phyloP scores from a whole-genome alignment of 805 yeast species.

The Teunomyces atbi region DNA sequence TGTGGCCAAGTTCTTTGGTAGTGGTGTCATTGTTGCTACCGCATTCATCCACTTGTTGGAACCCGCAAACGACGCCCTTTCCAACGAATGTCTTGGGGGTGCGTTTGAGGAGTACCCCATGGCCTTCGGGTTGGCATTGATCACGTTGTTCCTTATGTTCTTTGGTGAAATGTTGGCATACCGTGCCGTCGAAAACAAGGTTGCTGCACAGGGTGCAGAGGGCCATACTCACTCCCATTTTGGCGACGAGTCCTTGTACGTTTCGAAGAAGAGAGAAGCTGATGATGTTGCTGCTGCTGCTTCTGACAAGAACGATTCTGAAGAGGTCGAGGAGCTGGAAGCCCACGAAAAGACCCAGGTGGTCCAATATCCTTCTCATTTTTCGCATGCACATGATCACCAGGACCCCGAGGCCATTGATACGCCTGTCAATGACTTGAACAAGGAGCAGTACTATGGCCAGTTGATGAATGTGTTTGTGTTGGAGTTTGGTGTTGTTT shows the following conservation, averaged over 20 bases:
- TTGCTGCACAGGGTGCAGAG: conserved; percentile 16
- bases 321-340: conserved; percentile 14
- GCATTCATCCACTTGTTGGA: conserved; percentile 72
- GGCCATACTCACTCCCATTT: conserved; percentile 50
- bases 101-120: conserved; percentile 52
- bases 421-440: conserved; percentile 32
- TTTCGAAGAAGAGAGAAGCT: conserved; percentile 20
- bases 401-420: conserved; percentile 44
- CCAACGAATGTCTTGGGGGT: conserved; percentile 61
- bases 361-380: conserved; percentile 39
- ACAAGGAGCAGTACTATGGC: conserved; percentile 50
- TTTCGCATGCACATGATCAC: conserved; percentile 40
- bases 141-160: conserved; percentile 52
- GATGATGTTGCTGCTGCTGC: too few relatives aligned
- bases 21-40: conserved; percentile 81
- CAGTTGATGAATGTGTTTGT: conserved; percentile 58
- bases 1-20: conserved; percentile 72
- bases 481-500: conserved; percentile 75
- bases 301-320: conserved; percentile 14
- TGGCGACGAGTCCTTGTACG: conserved; percentile 40
- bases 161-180: conserved; percentile 51
- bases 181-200: conserved; percentile 41
- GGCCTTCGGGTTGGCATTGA: conserved; percentile 53
- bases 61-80: conserved; percentile 63
- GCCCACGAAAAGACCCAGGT: conserved; percentile 5